Base-by-base conservation (phyloP, 2,329 filamentous ascomycete genomes). In the Botrytis cinerea region DNA sequence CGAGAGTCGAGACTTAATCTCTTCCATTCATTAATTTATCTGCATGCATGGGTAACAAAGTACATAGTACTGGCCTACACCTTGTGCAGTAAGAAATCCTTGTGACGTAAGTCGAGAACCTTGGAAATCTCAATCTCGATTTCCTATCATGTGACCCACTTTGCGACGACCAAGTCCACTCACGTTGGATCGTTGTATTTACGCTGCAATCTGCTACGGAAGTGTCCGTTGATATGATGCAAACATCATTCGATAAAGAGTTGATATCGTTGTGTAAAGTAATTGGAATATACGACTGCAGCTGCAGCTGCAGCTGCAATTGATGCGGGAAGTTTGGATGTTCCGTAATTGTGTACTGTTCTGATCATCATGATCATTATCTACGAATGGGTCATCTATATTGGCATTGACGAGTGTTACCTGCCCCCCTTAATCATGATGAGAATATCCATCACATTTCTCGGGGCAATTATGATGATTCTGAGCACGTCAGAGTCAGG, bases 51-150 rank as follows among this genome's bases (percentile, higher is more conserved):
- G 38, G 16, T 57, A 57, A 57, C 14, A n/a, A 12, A 57, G 51
- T 57, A 57, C 51, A 57, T 57, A n/a, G 25, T 9, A 25, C 22
- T 62, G 22, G 22, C 14, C 32, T 66, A 14, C 45, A 66, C 22
- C 28, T 48, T 22, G 62, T n/a, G 28, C 28, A 66, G 22, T 45
- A 66, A 46, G 63, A 66, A 51, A 48, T 66, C 28, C 28, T 16
- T 66, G 45, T 66, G 63, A 66, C 63, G 63, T 66, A 66, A 66
- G 28, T 51, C 32, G 43, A 66, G 28, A 66, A 66, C 7, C 63
- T 66, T 66, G 63, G 63, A 66, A 51, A 51, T 63, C 12, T 63
- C 40, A 25, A 40, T 45, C 48, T 63, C 51, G 51, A 57, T 45
- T 45, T 62, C 43, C 8, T 46, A 48, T 66, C 63, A 66, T 66